These are phyloP conservation scores for Penicillium alfredii DNA, from an alignment of 495 filamentous ascomycete species.

Conservation along the genomic window DNA sequence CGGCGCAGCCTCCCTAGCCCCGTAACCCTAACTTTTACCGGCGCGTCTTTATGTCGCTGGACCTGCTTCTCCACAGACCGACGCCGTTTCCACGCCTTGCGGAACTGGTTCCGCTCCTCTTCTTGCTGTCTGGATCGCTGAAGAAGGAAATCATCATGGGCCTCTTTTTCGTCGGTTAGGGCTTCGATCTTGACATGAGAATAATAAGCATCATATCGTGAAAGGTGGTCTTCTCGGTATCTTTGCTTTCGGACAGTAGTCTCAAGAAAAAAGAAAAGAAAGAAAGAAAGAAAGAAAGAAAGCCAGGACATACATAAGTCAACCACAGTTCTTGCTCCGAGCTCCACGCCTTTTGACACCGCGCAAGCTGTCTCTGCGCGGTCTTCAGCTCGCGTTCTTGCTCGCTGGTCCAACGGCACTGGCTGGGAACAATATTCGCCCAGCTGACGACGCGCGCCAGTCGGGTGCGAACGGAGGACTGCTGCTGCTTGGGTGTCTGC, in stretches of 20 bases:
- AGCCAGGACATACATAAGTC: conserved; percentile 26
- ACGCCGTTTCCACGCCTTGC: conserved; percentile 33
- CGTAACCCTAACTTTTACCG: conserved; percentile 1
- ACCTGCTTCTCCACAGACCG: conserved; percentile 9
- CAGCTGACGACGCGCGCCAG: conserved; percentile 28
- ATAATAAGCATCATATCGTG: conserved; percentile 3
- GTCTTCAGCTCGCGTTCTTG: conserved; percentile 30
- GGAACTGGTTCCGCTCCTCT: conserved; percentile 37
- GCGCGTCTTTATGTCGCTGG: background rate
- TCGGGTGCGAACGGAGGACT: conserved; percentile 9
- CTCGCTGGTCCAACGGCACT: conserved; percentile 30
- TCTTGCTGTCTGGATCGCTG: conserved; percentile 33
- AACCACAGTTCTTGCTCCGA: conserved; percentile 42
- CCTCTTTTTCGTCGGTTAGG: conserved; percentile 36
- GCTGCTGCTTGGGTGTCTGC: conserved; percentile 3
- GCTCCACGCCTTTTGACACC: conserved; percentile 41
- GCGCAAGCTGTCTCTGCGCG: conserved; percentile 26
- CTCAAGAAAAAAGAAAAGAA: conserved; percentile 2
- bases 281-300: conserved; percentile 1
- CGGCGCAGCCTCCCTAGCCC: conserved; percentile 14
- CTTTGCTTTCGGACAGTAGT: too few relatives aligned
- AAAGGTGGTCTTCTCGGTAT: too few relatives aligned
- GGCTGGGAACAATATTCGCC: conserved; percentile 30
- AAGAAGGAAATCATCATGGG: conserved; percentile 30
- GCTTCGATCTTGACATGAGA: conserved; percentile 24